Base-by-base conservation (phyloP, 2,329 filamentous ascomycete species). In the Fusarium sterilihyphosum region DNA sequence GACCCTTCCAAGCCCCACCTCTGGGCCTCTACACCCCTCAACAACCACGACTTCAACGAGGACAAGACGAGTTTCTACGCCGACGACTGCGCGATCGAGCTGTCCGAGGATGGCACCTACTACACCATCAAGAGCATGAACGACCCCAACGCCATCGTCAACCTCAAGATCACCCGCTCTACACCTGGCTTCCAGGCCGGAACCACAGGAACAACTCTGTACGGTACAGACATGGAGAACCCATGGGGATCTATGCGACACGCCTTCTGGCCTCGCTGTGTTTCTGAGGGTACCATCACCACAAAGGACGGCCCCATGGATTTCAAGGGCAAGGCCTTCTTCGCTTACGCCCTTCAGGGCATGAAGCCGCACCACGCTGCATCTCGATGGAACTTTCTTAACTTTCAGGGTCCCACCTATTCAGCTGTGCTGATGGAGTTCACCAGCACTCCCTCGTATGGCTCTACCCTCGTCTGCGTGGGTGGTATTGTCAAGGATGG, bases 311-410 rank as follows among this genome's bases (percentile, higher is more conserved):
- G 94, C 54, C 90, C 93, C 43, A 87, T 98, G 71, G 92, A 98
- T 82, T 91, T 98, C 82, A 92, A 90, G 79, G 96, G 96, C 65
- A 90, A 88, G 73, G 95, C 92, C 38, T 86, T 97, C 79, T 96
- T 95, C 84, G 88, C 92, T 75, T 93, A 96, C 82, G 95, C 94
- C 46, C 86, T 98, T 58, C 96, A 98, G 85, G 96, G 95, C 82
- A 98, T 98, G 96, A 99, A 99, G 89, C 96, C 96, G 46, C 96
- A 99, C 83, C 97, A 99, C 82, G 93, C 95, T 68, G 95, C 96
- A 71, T 91, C 93, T 37, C 91, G 90, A 73, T 99, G 96, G 96
- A 98, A 96, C 84, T 99, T 98, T 86, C 88, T 90, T 83, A 91
- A 95, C 84, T 98, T 98, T 86, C 95, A 98, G 82, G 92, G 94